Conservation (phyloP, 495 filamentous ascomycete genomes). For the Daldinia childiae region DNA sequence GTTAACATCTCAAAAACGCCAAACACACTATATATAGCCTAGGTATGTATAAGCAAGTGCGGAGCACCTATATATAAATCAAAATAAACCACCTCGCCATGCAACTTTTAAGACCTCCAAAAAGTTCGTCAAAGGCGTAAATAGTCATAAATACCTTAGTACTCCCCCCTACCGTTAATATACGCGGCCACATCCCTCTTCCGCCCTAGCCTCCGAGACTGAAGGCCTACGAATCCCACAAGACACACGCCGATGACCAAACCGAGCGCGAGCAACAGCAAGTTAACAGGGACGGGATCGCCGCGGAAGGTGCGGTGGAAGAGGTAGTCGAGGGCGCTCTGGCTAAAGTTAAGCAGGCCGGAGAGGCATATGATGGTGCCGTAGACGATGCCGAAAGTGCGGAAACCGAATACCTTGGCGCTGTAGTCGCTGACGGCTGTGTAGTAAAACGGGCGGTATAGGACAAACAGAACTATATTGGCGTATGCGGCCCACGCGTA, state of each 20-base stretch:
- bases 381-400: conserved; percentile 94
- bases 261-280: conserved; percentile 68
- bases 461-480: conserved; percentile 81
- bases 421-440: conserved; percentile 84
- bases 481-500: conserved; percentile 75
- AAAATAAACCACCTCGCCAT: conserved; percentile 27
- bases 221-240: conserved; percentile 65
- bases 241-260: conserved; percentile 66
- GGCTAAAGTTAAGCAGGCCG: conserved; percentile 86
- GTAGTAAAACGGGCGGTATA: conserved; percentile 80
- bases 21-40: background rate
- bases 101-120: conserved; percentile 19
- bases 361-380: conserved; percentile 92
- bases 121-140: background rate
- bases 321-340: conserved; percentile 81
- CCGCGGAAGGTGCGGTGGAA: conserved; percentile 76
- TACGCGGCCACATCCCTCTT: conserved; percentile 36
- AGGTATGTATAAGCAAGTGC: background rate
- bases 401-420: conserved; percentile 96
- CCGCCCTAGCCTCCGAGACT: conserved; percentile 24
- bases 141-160: conserved; percentile 22
- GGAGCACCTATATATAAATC: background rate
- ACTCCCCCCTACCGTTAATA: conserved; percentile 30
- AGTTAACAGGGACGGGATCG: conserved; percentile 83
- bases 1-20: conserved; percentile 17